These are phyloP conservation scores for Aspergillus caelatus DNA, from an alignment of 2,329 filamentous ascomycete species.

Conservation along the genomic window DNA sequence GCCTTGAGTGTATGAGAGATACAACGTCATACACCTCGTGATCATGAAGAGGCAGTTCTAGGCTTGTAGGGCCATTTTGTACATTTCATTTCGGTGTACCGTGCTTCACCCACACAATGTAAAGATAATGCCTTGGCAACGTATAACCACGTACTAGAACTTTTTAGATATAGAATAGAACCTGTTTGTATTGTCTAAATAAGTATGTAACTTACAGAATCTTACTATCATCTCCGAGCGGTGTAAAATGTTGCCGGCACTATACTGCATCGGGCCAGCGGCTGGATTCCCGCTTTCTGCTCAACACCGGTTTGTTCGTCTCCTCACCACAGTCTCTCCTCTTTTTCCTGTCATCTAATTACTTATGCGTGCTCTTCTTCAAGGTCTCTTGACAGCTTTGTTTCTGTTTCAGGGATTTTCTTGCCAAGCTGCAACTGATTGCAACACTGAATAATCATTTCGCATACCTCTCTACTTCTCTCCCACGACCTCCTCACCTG, in stretches of 20 bases:
- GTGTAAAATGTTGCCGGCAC: constrained; percentile 23
- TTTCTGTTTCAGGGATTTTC: background rate
- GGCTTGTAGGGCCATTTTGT: background rate
- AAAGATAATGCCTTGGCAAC: background rate
- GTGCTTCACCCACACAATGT: background rate
- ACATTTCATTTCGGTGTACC: background rate
- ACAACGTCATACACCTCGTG: background rate
- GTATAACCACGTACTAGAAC: background rate
- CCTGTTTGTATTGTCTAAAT: background rate
- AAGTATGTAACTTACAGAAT: background rate
- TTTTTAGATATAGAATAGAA: background rate
- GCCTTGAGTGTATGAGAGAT: background rate
- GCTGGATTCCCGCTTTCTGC: constrained; percentile 22
- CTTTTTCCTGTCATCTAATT: constrained; percentile 1
- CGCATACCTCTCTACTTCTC: constrained; percentile 5
- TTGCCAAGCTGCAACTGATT: background rate
- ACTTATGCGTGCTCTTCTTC: constrained; percentile 6
- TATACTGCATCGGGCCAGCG: constrained; percentile 22
- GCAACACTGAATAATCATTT: background rate
- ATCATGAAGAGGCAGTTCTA: too few species aligned
- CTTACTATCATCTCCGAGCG: constrained; percentile 6
- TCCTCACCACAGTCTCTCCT: constrained; percentile 7
- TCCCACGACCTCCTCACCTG: constrained; percentile 9
- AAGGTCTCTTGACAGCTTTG: background rate
- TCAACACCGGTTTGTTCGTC: constrained; percentile 22